Base-by-base conservation (phyloP, 2,329 filamentous ascomycete species). In the Colletotrichum falcatum region DNA sequence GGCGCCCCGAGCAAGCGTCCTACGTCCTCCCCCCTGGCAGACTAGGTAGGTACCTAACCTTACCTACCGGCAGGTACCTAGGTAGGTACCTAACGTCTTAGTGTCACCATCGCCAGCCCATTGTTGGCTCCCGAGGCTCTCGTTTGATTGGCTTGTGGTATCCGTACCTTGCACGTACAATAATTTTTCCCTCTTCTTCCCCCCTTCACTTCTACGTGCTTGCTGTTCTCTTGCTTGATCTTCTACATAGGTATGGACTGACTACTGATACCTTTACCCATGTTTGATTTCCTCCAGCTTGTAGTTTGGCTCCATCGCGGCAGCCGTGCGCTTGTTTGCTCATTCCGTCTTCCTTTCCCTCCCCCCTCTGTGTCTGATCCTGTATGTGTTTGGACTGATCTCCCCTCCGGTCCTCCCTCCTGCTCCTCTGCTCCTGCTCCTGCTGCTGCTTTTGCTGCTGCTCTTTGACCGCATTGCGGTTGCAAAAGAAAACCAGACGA, bases 381-480 rank as follows among this genome's bases (percentile, higher is more conserved):
- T 23, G 8, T 11, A 23, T 11, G 30, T 49, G 53, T 44, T 59
- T 39, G 60, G 42, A 56, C 30, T 23, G 51, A 49, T 33, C 53
- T 18, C 37, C 44, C 11, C 37, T 48, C 33, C 35, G 18, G 18
- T 23, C 46, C 18, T 46, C 42, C 46, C 20, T 39, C 30, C 42
- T 51, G 11, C 14, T n/a, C 11, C 46, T 54, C 28, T 54, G 30
- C 30, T 54, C 18, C 49, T 53, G 28, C 8, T 53, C 6, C 49
- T 39, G 9, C 33, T 35, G 11, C 11, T 35, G 16, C 30, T 42
- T 26, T 20, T 30, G 3, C 23, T 59, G 23, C 48, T 48, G n/a
- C 62, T 55, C 68, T 70, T 51, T 59, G 53, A 67, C 68, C 51
- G 30, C 44, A 49, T 46, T 61, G 64, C 54, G 58, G 56, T 60